A percentile compares a stretch with the other conserved stretches of the same genome.
These are phyloP conservation scores for Calonectria hawksworthii DNA, from an alignment of 2,329 filamentous ascomycete genomes.

Conservation along the genomic window DNA sequence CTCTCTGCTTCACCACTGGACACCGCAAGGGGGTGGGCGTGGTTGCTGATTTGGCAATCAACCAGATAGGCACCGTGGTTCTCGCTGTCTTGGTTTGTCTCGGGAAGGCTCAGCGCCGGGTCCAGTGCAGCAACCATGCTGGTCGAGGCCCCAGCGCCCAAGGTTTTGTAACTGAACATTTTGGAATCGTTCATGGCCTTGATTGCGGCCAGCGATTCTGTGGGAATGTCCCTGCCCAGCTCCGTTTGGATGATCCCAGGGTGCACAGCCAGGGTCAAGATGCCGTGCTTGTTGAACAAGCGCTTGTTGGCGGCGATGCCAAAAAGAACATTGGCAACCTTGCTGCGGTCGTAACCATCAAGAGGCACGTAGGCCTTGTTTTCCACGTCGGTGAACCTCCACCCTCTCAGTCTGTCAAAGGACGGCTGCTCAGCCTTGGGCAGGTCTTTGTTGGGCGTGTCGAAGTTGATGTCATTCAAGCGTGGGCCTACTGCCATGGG, in stretches of 20 bases:
- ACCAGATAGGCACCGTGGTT: conserved; percentile 48
- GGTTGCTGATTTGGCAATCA: conserved; percentile 45
- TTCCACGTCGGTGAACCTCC: conserved; percentile 33
- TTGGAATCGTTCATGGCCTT: conserved; percentile 25
- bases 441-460: conserved; percentile 46
- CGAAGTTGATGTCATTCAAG: conserved; percentile 60
- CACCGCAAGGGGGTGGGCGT: conserved; percentile 29
- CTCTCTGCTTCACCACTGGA: conserved; percentile 49
- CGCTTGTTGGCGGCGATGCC: conserved; percentile 41
- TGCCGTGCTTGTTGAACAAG: conserved; percentile 48
- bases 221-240: conserved; percentile 41
- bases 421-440: conserved; percentile 35
- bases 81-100: conserved; percentile 32
- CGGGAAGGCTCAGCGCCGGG: conserved; percentile 33
- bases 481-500: conserved; percentile 54
- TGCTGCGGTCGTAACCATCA: conserved; percentile 46
- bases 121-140: conserved; percentile 52
- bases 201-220: conserved; percentile 33
- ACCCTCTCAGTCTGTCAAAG: conserved; percentile 23
- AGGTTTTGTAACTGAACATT: conserved; percentile 37
- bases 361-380: conserved; percentile 40
- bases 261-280: conserved; percentile 49
- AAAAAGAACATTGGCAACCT: conserved; percentile 48
- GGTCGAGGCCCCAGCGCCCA: conserved; percentile 49
- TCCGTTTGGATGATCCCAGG: conserved; percentile 53